These are phyloP conservation scores for Aspergillus japonicus DNA, from an alignment of 2,329 filamentous ascomycete genomes.

Conservation along the genomic window DNA sequence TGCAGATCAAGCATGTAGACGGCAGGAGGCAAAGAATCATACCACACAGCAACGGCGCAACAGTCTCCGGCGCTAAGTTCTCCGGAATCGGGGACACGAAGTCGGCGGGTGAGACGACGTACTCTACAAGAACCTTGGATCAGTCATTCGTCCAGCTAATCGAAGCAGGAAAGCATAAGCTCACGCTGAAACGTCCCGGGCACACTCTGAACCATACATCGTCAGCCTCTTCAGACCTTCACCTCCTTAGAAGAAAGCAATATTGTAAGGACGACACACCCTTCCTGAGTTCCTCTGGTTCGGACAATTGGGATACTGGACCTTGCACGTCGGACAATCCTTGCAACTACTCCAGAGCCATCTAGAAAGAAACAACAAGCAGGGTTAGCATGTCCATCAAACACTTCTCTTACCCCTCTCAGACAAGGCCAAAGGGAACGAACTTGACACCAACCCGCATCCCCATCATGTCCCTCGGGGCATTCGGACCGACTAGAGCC, in stretches of 20 bases:
- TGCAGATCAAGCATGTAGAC: too few relatives aligned
- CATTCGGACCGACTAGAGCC: too few relatives aligned
- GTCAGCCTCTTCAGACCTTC: background rate
- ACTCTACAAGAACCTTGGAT: slow-evolving; percentile 1
- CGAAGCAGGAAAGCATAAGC: background rate
- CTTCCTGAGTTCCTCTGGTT: slow-evolving; percentile 13
- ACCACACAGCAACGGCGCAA: slow-evolving; percentile 15
- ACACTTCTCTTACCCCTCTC: too few relatives aligned
- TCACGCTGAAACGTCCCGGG: slow-evolving; percentile 15
- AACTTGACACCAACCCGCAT: too few relatives aligned
- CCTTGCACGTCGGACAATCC: slow-evolving; percentile 12
- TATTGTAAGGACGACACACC: background rate
- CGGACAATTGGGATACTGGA: slow-evolving; percentile 15
- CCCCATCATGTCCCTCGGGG: too few relatives aligned
- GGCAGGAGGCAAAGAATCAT: background rate
- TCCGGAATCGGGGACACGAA: slow-evolving; percentile 11
- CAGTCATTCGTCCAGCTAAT: too few relatives aligned
- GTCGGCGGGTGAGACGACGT: slow-evolving; percentile 11
- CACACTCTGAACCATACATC: slow-evolving; percentile 4
- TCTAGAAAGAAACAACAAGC: slow-evolving; percentile 17
- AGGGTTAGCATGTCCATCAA: too few relatives aligned
- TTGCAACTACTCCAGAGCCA: slow-evolving; percentile 15
- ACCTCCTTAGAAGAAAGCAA: too few relatives aligned
- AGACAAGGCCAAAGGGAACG: too few relatives aligned
- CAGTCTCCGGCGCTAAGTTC: slow-evolving; percentile 7